Evolutionary conservation across 257 asterid species (phyloP), one percentile per base, ranked within the genome.

Genomic region (Knoxia roxburghii): DNA sequence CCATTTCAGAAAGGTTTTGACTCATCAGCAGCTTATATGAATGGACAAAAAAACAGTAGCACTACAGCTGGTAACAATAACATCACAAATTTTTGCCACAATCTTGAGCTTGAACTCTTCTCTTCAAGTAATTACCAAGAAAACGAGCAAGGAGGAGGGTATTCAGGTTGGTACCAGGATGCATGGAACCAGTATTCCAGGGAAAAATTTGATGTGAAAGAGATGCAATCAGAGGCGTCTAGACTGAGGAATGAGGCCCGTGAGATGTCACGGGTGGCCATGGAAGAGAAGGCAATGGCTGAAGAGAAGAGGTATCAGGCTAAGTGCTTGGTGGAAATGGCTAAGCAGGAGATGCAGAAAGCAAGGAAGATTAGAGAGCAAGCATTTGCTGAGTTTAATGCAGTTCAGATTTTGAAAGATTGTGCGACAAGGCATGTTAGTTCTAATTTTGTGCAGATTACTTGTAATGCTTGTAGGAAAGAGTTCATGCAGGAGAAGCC

Each of bases 81-180:
- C 46, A 23, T 5, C 37, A 30, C 49, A 1, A 58, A 3, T 11
- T 58, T 26, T 65, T 35, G 39, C 63, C 80, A 76, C 37, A 79
- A 79, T 43, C 84, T 79, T 35, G 79, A 79, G 54, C 84, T 76
- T 21, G 74, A 79, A 46, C 65, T 76, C 18, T 76, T 72, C 63
- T 61, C 78, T n/a, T 70, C 77, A 3, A 65, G 61, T 43, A 23
- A 6, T 7, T 56, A 65, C n/a, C 48, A 29, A 41, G 55, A 71
- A 68, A 61, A 4, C 41, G 9, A 43, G 40, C n/a, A n/a, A n/a
- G 57, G 43, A 59, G 64, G 45, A 45, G 46, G 52, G 54, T 43
- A 21, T 15, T 39, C 29, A 67, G 51, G 57, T 10, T 33, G 46
- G 14, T n/a, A 26, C 33, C n/a, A 32, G 14, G 27, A 24, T 64